These are phyloP conservation scores for Lathyrus oleraceus DNA, from an alignment of 306 rosid species.

Conservation along the genomic window DNA sequence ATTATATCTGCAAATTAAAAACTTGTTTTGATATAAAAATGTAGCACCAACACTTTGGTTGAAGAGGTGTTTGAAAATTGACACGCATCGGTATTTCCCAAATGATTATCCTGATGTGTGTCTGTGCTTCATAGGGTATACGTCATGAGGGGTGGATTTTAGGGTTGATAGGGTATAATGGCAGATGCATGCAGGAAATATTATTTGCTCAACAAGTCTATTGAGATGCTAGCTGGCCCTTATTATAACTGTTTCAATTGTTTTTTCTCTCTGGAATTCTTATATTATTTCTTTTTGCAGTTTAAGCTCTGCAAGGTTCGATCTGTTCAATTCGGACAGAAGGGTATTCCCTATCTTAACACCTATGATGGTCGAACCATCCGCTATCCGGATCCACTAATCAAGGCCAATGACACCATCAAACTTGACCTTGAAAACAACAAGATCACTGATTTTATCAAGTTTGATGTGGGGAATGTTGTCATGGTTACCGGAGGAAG, in stretches of 20 bases:
- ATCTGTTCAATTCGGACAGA: conserved; percentile 76
- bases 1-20: background rate
- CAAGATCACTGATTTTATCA: conserved; percentile 65
- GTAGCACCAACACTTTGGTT: background rate
- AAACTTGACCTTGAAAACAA: conserved; percentile 69
- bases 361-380: conserved; percentile 78
- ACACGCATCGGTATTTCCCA: background rate
- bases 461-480: conserved; percentile 72
- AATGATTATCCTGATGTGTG: background rate
- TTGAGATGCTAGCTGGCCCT: background rate
- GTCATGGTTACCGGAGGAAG: conserved; percentile 85
- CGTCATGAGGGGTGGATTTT: background rate
- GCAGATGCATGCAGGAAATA: background rate
- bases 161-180: background rate
- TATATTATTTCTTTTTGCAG: conserved; percentile 33
- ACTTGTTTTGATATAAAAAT: background rate
- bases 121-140: background rate
- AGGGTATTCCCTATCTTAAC: conserved; percentile 70
- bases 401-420: conserved; percentile 82
- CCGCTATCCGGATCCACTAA: conserved; percentile 75
- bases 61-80: background rate
- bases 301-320: conserved; percentile 71
- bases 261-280: background rate
- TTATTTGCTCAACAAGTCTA: background rate
- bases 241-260: background rate